Evolutionary conservation across 805 yeast species (phyloP).

Genomic region (Lipomyces sp.): DNA sequence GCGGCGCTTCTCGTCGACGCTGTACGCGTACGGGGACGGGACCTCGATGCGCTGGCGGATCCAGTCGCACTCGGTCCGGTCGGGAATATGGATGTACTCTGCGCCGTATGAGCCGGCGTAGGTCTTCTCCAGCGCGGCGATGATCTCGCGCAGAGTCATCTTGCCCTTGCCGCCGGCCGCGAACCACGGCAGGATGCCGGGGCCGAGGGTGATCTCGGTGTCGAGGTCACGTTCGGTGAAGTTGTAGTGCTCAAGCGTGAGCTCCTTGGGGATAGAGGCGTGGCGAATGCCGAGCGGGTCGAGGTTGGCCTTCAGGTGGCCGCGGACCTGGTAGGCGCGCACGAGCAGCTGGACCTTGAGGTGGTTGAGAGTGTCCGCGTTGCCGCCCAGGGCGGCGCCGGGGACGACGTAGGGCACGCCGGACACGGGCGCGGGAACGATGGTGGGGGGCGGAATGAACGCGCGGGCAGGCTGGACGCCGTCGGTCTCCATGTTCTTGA

Average conservation of each 20-base stretch:
- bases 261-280: conserved; percentile 81
- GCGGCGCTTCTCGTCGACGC: conserved; percentile 89
- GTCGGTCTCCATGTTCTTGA: conserved; percentile 78
- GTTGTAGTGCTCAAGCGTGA: conserved; percentile 88
- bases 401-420: conserved; percentile 66
- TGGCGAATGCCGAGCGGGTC: conserved; percentile 93
- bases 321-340: conserved; percentile 98
- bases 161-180: conserved; percentile 59
- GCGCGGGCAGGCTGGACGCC: conserved; percentile 70
- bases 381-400: conserved; percentile 41
- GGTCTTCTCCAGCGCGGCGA: conserved; percentile 71
- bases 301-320: conserved; percentile 90
- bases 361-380: conserved; percentile 74
- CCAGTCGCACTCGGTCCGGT: conserved; percentile 96
- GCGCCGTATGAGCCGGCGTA: conserved; percentile 89
- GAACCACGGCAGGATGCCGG: conserved; percentile 94
- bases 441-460: conserved; percentile 86
- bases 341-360: conserved; percentile 93
- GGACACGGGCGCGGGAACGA: conserved; percentile 77
- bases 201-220: conserved; percentile 84
- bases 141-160: conserved; percentile 73
- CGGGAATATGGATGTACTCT: conserved; percentile 95
- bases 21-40: conserved; percentile 78
- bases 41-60: conserved; percentile 93
- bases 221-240: conserved; percentile 83